These are phyloP conservation scores for Hymenoscyphus occultus DNA, from an alignment of 2,329 filamentous ascomycete genomes.

Conservation along the genomic window DNA sequence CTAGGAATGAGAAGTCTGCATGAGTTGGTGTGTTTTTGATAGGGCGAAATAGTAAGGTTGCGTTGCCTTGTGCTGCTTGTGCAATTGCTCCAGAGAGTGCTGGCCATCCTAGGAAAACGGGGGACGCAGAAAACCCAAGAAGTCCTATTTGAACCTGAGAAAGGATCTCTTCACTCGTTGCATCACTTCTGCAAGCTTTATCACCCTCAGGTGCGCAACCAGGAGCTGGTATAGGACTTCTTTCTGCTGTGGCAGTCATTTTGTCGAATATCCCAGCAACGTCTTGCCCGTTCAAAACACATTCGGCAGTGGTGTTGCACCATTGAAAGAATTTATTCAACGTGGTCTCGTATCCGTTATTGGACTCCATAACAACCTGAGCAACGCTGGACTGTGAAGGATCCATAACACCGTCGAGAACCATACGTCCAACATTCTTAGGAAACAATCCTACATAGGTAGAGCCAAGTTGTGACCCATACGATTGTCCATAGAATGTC, in stretches of 20 bases:
- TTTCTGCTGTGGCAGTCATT: constrained; percentile 34
- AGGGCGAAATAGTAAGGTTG: background rate
- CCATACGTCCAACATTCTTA: constrained; percentile 41
- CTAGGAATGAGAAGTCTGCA: background rate
- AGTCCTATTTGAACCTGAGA: background rate
- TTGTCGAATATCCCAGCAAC: constrained; percentile 29
- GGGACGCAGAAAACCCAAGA: background rate
- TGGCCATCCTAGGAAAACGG: background rate
- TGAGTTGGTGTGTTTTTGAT: background rate
- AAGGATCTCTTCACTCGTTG: background rate
- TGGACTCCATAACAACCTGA: constrained; percentile 38
- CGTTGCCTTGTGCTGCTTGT: background rate
- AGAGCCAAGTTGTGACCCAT: constrained; percentile 44
- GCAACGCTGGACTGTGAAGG: constrained; percentile 39
- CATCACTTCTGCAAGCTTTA: background rate
- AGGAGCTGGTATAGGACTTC: background rate
- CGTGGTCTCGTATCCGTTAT: constrained; percentile 38
- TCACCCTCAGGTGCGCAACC: constrained; percentile 25
- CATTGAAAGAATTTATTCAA: constrained; percentile 41
- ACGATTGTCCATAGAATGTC: constrained; percentile 44
- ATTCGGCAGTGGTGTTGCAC: constrained; percentile 35
- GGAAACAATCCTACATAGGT: constrained; percentile 46
- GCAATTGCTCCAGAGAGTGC: background rate
- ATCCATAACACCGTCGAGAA: constrained; percentile 45
- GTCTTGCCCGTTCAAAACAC: constrained; percentile 36